Evolutionary conservation across 2,329 filamentous ascomycete species (phyloP), one percentile per base, ranked within the genome.

Genomic region (Ophiosphaerella herpotricha): DNA sequence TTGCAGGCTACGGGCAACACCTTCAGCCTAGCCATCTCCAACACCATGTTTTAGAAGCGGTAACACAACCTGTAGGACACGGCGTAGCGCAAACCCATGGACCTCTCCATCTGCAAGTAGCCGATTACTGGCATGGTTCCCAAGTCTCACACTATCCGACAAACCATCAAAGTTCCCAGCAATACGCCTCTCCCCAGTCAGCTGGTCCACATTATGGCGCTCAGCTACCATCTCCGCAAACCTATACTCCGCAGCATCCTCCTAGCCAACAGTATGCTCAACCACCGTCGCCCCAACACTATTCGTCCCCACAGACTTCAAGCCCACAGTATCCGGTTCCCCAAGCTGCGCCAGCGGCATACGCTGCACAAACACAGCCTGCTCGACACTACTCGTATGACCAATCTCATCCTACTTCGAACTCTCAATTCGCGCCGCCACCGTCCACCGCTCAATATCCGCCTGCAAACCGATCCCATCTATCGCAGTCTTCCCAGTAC

Each of bases 121-220:
- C 64, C 1, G 67, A 68, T n/a, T 71, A 69, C 43, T 72, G 68
- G 68, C 60, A 64, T 23, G 55, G 61, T 7, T 48, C 43, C 13
- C 66, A 67, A 21, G 47, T 60, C 36, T 55, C 60, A 16, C 61
- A 66, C 24, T 71, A 67, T 41, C 41, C 54, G n/a, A 49, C 62
- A 12, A 58, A 48, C 23, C 65, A 66, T 49, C 61, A 66, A 4
- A 60, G 56, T 23, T 49, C 61, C 2, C 61, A 64, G 21, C 60
- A 68, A 35, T 71, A 69, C 39, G 43, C 61, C 11, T 52, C 66
- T 7, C 43, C 60, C 29, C 62, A 63, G 18, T 39, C 59, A 8
- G 24, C 57, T 12, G 37, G 60, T 4, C 45, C 61, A 13, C 62
- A 61, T 29, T 68, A 66, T 43, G 54, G 55, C 12, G 48, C 59